Evolutionary conservation across 2,329 filamentous ascomycete genomes (phyloP).

Genomic region (Penicillium janthinellum): DNA sequence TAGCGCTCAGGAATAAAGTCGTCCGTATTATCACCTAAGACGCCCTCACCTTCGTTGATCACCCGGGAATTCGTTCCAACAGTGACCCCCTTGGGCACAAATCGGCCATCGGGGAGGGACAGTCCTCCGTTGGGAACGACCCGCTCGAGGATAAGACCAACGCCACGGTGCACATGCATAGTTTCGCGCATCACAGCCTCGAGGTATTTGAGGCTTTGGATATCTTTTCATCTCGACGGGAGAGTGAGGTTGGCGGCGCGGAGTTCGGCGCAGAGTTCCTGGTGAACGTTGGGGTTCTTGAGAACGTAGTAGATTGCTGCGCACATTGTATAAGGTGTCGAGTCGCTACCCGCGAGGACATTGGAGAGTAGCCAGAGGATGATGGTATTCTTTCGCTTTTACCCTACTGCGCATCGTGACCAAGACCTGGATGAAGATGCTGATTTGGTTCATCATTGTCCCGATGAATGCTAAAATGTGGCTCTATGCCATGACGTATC

Average conservation of each 20-base stretch:
- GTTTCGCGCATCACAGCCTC: slow-evolving; percentile 56
- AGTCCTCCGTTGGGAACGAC: slow-evolving; percentile 10
- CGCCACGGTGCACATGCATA: slow-evolving; percentile 51
- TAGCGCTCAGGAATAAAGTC: slow-evolving; percentile 30
- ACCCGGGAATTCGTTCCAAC: slow-evolving; percentile 71
- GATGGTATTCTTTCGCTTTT: slow-evolving; percentile 24
- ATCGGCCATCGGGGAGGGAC: slow-evolving; percentile 23
- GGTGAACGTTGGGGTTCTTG: slow-evolving; percentile 26
- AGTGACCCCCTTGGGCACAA: slow-evolving; percentile 29
- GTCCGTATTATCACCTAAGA: slow-evolving; percentile 59
- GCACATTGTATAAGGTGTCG: slow-evolving; percentile 37
- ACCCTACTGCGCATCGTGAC: slow-evolving; percentile 29
- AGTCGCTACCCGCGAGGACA: slow-evolving; percentile 37
- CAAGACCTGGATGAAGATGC: slow-evolving; percentile 20
- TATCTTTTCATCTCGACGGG: slow-evolving; percentile 22
- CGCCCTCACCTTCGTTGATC: slow-evolving; percentile 65
- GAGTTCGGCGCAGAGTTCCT: slow-evolving; percentile 31
- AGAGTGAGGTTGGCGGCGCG: slow-evolving; percentile 15
- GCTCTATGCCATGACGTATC: slow-evolving; percentile 24
- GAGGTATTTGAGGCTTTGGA: slow-evolving; percentile 45
- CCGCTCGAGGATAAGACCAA: slow-evolving; percentile 50
- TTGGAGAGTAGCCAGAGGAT: slow-evolving; percentile 24
- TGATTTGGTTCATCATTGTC: slow-evolving; percentile 30
- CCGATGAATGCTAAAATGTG: slow-evolving; percentile 29
- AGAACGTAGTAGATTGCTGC: slow-evolving; percentile 36